phyloP scores from a whole-genome alignment of 768 basidiomycete species.

The Agrocybe praecox region DNA sequence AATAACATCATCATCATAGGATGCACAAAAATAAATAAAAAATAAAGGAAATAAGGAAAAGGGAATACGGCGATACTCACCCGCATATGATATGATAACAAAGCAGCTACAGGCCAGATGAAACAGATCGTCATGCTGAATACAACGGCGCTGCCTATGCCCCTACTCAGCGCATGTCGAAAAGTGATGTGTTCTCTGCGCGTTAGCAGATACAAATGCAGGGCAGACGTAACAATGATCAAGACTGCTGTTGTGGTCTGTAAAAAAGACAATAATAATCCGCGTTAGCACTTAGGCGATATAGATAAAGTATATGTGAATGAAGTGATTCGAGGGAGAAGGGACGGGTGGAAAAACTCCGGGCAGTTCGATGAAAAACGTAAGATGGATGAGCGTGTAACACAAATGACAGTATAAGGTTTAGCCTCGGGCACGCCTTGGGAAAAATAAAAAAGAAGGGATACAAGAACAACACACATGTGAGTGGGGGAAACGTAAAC shows the following conservation, averaged over 20 bases:
- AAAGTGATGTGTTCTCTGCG: constrained; percentile 45
- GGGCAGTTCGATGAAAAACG: background rate
- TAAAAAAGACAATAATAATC: too few species aligned
- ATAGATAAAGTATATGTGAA: background rate
- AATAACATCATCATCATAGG: background rate
- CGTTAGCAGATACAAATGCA: constrained; percentile 77
- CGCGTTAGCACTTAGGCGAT: background rate
- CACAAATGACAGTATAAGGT: constrained; percentile 1
- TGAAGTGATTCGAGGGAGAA: too few species aligned
- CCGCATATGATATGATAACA: constrained; percentile 84
- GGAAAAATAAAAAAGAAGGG: background rate
- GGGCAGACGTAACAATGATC: constrained; percentile 79
- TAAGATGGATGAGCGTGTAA: background rate
- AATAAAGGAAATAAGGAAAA: background rate
- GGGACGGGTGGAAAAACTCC: background rate
- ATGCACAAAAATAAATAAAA: background rate
- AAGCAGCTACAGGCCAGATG: constrained; percentile 81
- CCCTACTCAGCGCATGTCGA: constrained; percentile 50
- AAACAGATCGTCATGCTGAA: constrained; percentile 74
- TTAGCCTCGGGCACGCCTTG: background rate
- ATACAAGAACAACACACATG: background rate
- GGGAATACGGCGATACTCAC: constrained; percentile 45
- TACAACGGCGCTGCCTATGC: constrained; percentile 79
- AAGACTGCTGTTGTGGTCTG: constrained; percentile 77
- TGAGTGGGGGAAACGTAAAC: constrained; percentile 6